A percentile compares a stretch with the other conserved stretches of the same genome.
These are phyloP conservation scores for Dipodascopsis uninucleata DNA, from an alignment of 805 yeast species.

Conservation along the genomic window DNA sequence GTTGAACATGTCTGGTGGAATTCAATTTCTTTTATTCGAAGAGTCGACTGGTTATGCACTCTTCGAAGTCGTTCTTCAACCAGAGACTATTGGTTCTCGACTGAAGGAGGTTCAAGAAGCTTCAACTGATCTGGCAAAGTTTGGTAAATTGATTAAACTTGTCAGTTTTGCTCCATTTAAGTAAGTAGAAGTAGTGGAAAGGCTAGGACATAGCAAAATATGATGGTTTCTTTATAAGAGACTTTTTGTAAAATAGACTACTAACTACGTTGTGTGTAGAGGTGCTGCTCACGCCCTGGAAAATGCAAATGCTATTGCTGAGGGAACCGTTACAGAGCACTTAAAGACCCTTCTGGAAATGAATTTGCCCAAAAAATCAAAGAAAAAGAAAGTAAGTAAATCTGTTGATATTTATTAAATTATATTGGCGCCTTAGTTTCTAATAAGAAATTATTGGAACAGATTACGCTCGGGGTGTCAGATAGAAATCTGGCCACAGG, in stretches of 20 bases:
- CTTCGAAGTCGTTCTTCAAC: slow-evolving; percentile 89
- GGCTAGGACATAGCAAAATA: too few species aligned
- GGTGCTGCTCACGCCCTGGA: slow-evolving; percentile 99
- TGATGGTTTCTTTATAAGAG: background rate
- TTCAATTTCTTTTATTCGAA: slow-evolving; percentile 91
- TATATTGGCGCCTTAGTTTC: too few species aligned
- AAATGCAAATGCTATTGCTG: slow-evolving; percentile 96
- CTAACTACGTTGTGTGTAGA: too few species aligned
- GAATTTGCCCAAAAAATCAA: slow-evolving; percentile 77
- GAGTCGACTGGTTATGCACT: slow-evolving; percentile 98
- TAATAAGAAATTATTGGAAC: too few species aligned
- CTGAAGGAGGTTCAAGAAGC: slow-evolving; percentile 92
- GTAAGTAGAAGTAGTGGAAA: slow-evolving; percentile 3
- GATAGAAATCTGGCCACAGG: slow-evolving; percentile 96
- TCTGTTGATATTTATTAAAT: too few species aligned
- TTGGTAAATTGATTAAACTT: slow-evolving; percentile 88
- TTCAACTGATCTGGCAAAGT: slow-evolving; percentile 75
- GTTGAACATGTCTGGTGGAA: slow-evolving; percentile 33
- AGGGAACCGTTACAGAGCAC: slow-evolving; percentile 91
- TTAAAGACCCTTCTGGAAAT: slow-evolving; percentile 84
- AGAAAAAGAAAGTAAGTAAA: slow-evolving; percentile 49
- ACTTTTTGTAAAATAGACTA: background rate
- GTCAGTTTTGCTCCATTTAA: slow-evolving; percentile 97
- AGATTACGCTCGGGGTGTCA: slow-evolving; percentile 74
- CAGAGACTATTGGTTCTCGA: slow-evolving; percentile 89